Base-by-base conservation (phyloP, 306 rosid species). In the Medicago lupulina region DNA sequence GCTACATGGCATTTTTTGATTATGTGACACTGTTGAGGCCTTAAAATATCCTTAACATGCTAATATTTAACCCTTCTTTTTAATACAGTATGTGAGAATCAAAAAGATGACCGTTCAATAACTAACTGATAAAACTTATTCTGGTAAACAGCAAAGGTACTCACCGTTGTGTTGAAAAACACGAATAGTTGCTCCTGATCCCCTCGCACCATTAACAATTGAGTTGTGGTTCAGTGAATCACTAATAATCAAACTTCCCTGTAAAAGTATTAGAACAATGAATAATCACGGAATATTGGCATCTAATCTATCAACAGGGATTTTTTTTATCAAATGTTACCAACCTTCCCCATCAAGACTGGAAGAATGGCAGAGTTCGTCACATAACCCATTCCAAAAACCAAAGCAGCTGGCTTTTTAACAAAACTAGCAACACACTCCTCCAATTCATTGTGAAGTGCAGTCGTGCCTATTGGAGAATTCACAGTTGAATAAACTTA, bases 211-310 rank as follows among this genome's bases (percentile, higher is more conserved):
- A 75, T 93, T 93, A 49, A 93, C 89, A 67, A 93, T 91, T 43
- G 98, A 91, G 85, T 89, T 91, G 81, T 91, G 98, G 83, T 93
- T 93, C 74, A 93, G 83, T 3, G 98, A 93, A 83, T 91, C 98
- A 74, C 98, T 93, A 59, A 93, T 92, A 55, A 93, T 93, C 85
- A 91, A 85, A 70, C 92, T 79, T 80, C 97, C 97, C 98, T 93
- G 82, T 25, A 13, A 70, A 71, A 63, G 14, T 54, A 70, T 36
- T 58, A 46, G 7, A 61, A 9, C 25, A 36, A 36, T 46, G 62
- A 72, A 16, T 59, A 62, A 61, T 66, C 51, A 59, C 55, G 28
- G 64, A 25, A 53, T 39, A 58, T 67, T 11, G 25, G 7, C 17
- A 46, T 21, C 67, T 67, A 40, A 46, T 21, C 67, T 67, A 40